phyloP scores from a whole-genome alignment of 192 early-diverging fungal genomes.

The Entomortierella beljakovae region DNA sequence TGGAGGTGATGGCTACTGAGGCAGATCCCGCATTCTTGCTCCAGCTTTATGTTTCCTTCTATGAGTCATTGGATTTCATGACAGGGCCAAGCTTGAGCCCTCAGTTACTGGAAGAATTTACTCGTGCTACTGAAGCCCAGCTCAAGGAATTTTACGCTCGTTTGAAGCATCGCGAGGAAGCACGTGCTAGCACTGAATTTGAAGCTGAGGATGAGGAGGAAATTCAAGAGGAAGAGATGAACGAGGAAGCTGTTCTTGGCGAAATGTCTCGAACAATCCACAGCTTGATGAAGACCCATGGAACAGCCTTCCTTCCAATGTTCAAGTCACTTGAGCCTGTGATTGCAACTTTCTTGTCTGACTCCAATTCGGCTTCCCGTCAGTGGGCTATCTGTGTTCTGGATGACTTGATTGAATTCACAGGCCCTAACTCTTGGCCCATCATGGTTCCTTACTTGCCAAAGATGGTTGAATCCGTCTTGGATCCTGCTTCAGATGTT shows the following conservation, averaged over 20 bases:
- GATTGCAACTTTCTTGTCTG: constrained; percentile 72
- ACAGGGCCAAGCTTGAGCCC: constrained; percentile 68
- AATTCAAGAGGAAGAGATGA: constrained; percentile 83
- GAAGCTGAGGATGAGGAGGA: constrained; percentile 96
- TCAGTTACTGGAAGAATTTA: constrained; percentile 78
- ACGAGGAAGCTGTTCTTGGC: constrained; percentile 83
- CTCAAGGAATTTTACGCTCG: constrained; percentile 83
- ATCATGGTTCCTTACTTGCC: constrained; percentile 78
- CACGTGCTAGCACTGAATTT: constrained; percentile 80
- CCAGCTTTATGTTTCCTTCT: constrained; percentile 83
- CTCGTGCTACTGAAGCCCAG: constrained; percentile 73
- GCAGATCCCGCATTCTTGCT: constrained; percentile 84
- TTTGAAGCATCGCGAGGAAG: constrained; percentile 78
- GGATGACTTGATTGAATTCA: constrained; percentile 94
- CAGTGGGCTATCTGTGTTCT: constrained; percentile 96
- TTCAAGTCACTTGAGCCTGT: constrained; percentile 86
- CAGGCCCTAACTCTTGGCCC: constrained; percentile 75
- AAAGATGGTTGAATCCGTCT: constrained; percentile 66
- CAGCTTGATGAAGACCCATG: constrained; percentile 81
- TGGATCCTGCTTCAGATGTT: constrained; percentile 74
- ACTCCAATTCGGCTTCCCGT: constrained; percentile 74
- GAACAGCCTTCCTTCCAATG: constrained; percentile 77
- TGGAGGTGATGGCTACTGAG: constrained; percentile 84
- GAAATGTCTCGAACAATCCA: constrained; percentile 89
- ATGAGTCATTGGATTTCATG: constrained; percentile 75